Evolutionary conservation across 2,329 filamentous ascomycete species (phyloP).

Genomic region (Xylariaceae sp.): DNA sequence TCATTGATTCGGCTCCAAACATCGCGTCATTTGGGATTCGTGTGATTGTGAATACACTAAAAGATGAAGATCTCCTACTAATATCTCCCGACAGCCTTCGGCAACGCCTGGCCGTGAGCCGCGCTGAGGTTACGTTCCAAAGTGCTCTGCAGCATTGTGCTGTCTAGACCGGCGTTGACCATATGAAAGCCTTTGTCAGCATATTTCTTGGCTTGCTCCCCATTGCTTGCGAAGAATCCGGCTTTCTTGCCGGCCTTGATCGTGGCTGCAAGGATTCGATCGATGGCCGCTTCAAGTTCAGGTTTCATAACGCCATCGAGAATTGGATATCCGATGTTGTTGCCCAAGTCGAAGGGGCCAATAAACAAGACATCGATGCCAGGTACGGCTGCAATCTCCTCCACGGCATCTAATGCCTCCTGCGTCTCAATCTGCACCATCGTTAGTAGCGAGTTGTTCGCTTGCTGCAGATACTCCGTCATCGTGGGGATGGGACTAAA

Average conservation of each 20-base stretch:
- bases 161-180: conserved; percentile 54
- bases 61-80: conserved; percentile 21
- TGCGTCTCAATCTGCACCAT: conserved; percentile 65
- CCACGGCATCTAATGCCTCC: conserved; percentile 55
- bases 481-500: conserved; percentile 44
- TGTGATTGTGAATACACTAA: background rate
- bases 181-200: conserved; percentile 57
- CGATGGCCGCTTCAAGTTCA: conserved; percentile 55
- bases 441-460: conserved; percentile 53
- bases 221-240: conserved; percentile 53
- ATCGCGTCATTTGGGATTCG: background rate
- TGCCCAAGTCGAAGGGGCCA: conserved; percentile 61
- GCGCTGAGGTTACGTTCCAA: conserved; percentile 43
- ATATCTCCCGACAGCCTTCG: conserved; percentile 39
- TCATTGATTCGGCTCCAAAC: background rate
- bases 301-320: conserved; percentile 54
- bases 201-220: conserved; percentile 51
- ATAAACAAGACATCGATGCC: conserved; percentile 61
- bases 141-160: conserved; percentile 32
- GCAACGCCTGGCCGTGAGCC: conserved; percentile 39
- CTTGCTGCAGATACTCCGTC: conserved; percentile 52
- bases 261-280: conserved; percentile 52
- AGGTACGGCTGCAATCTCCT: conserved; percentile 55
- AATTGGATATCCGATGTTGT: conserved; percentile 58
- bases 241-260: conserved; percentile 60